Base-by-base conservation (phyloP, 2,329 filamentous ascomycete genomes). In the Fusarium haematococcum region DNA sequence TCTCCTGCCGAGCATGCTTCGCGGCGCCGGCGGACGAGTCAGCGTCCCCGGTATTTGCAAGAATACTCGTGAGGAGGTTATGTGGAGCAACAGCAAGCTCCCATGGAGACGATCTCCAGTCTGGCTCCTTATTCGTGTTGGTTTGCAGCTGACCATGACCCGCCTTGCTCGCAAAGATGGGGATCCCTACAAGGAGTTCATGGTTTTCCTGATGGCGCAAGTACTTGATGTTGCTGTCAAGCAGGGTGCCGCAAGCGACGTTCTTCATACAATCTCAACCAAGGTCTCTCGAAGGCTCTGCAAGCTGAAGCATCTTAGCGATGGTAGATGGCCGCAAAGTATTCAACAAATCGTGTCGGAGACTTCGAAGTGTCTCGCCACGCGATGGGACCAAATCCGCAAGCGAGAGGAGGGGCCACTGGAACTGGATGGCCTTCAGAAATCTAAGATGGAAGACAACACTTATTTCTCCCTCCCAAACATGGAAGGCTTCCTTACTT, bases 91-190 rank as follows among this genome's bases (percentile, higher is more conserved):
- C 2, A 57, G 58, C 14, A 45, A 63, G 8, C 57, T 74, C 2
- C 76, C 77, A 0, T 91, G 89, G 89, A 81, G 85, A 16, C 79
- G 86, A 50, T 90, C 88, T 14, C 81, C 89, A 0, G 67, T 87
- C 0, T 92, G 89, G 89, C 80, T 91, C 0, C 80, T 91, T 0
- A 63, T 91, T 4, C 86, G 89, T 1, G 88, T 90, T 1, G 78
- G 83, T 0, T 69, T 90, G 4, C 88, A 91, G 63, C 71, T 84
- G 2, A 68, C 74, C 4, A 67, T 72, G 65, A 30, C 4, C 1
- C 63, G 70, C 1, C 25, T 48, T 48, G 13, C 54, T 3, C 25
- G 5, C 32, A 33, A 13, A 7, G 25, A 45, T 2, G 11, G 32
- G 0, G 6, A 11, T 13, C 0, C 25, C 0, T 77, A 77, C 23